Conservation (phyloP, 805 yeast genomes). For the Candida vartiovaarae region DNA sequence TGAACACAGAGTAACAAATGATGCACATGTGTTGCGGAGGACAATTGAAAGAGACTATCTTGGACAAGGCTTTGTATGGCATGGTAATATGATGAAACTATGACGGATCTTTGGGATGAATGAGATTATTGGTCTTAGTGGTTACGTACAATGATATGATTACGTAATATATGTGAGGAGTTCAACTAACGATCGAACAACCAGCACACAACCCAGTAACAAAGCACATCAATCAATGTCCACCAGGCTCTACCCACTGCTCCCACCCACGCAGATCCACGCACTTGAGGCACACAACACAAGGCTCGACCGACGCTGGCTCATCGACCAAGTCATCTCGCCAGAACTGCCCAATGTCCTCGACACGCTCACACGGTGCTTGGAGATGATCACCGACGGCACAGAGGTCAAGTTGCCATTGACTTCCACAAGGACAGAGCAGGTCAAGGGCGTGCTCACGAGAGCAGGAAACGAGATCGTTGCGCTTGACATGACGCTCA, state of each 20-base stretch:
- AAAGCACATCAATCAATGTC: conserved; percentile 21
- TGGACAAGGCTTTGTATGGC: too few species aligned
- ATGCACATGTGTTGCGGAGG: too few species aligned
- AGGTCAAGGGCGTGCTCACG: conserved; percentile 52
- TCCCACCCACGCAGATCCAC: conserved; percentile 15
- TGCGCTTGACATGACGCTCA: conserved; percentile 36
- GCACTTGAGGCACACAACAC: conserved; percentile 4
- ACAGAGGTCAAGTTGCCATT: conserved; percentile 50
- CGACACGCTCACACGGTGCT: conserved; percentile 37
- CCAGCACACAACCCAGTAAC: too few species aligned
- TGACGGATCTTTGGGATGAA: too few species aligned
- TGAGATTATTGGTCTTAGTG: too few species aligned
- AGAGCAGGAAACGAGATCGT: conserved; percentile 48
- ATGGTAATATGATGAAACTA: too few species aligned
- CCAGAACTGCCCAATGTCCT: conserved; percentile 41
- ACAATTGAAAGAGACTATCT: too few species aligned
- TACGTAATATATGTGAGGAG: too few species aligned
- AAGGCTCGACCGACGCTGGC: conserved; percentile 36
- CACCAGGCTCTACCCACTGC: conserved; percentile 27
- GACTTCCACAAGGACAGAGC: conserved; percentile 45
- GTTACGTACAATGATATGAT: too few species aligned
- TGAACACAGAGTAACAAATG: too few species aligned
- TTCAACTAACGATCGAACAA: too few species aligned
- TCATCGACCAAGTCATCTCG: conserved; percentile 37
- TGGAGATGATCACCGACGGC: conserved; percentile 31